Conservation (phyloP, 768 basidiomycete genomes). For the Mycena latifolia region DNA sequence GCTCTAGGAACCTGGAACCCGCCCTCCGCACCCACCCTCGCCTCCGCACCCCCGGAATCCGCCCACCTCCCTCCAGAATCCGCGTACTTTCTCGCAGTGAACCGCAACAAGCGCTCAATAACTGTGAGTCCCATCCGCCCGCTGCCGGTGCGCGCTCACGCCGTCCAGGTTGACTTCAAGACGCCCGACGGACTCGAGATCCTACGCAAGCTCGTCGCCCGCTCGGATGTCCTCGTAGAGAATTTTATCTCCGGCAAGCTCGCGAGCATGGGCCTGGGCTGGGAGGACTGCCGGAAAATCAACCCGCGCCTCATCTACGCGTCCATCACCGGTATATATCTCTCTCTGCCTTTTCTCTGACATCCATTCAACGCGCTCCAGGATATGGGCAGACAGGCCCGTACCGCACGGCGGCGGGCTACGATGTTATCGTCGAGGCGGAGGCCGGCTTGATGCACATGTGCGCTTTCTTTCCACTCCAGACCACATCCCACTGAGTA, state of each 20-base stretch:
- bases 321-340: constrained; percentile 81
- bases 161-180: constrained; percentile 75
- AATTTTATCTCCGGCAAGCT: constrained; percentile 92
- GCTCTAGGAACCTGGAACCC: constrained; percentile 74
- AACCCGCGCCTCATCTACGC: constrained; percentile 90
- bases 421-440: constrained; percentile 89
- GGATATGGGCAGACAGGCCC: constrained; percentile 94
- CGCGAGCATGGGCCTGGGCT: constrained; percentile 86
- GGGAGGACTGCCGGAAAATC: constrained; percentile 80
- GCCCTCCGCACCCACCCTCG: constrained; percentile 65
- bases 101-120: constrained; percentile 91
- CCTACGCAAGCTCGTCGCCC: constrained; percentile 73
- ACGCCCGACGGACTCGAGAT: constrained; percentile 80
- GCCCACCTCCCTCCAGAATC: constrained; percentile 87
- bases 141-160: neutral
- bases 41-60: constrained; percentile 63
- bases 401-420: constrained; percentile 84
- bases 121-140: constrained; percentile 61
- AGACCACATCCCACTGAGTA: constrained; percentile 12
- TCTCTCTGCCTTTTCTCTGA: neutral
- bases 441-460: constrained; percentile 97
- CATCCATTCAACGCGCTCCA: constrained; percentile 36
- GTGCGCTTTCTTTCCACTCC: constrained; percentile 55
- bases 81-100: constrained; percentile 91
- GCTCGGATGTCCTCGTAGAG: constrained; percentile 90